These are phyloP conservation scores for Boletus pseudopeckii DNA, from an alignment of 768 basidiomycete species.

Conservation along the genomic window DNA sequence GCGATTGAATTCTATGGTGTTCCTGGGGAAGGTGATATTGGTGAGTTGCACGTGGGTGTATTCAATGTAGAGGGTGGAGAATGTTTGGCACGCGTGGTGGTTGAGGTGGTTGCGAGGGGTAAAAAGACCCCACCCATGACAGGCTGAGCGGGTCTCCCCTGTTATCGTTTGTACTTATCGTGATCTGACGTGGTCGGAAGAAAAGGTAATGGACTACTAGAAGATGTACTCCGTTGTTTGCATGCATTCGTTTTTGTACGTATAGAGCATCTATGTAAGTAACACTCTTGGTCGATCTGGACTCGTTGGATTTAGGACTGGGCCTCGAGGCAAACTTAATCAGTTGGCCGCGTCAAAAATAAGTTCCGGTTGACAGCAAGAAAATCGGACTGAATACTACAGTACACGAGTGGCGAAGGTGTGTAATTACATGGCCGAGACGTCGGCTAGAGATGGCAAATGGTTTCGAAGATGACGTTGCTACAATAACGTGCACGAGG, in stretches of 20 bases:
- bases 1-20: conserved; percentile 56
- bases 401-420: conserved; percentile 14
- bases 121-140: conserved; percentile 25
- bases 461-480: conserved; percentile 16
- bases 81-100: conserved; percentile 51
- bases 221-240: conserved; percentile 14
- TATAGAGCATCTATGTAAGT: too few relatives aligned
- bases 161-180: conserved; percentile 7
- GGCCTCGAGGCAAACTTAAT: background rate
- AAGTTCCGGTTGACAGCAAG: conserved; percentile 3
- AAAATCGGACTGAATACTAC: conserved; percentile 14
- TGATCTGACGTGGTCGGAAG: conserved; percentile 5
- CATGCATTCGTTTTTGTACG: conserved; percentile 23
- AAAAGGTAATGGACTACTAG: conserved; percentile 4
- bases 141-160: conserved; percentile 27
- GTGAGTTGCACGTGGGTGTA: conserved; percentile 53
- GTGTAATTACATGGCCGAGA: conserved; percentile 27
- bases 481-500: conserved; percentile 26
- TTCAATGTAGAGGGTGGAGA: conserved; percentile 47
- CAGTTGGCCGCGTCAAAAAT: background rate
- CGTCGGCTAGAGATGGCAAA: conserved; percentile 12
- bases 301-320: background rate
- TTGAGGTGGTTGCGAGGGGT: conserved; percentile 50
- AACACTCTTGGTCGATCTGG: conserved; percentile 2
- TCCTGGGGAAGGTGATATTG: conserved; percentile 48